These are phyloP conservation scores for Aspergillus leporis DNA, from an alignment of 495 filamentous ascomycete species.

Conservation along the genomic window DNA sequence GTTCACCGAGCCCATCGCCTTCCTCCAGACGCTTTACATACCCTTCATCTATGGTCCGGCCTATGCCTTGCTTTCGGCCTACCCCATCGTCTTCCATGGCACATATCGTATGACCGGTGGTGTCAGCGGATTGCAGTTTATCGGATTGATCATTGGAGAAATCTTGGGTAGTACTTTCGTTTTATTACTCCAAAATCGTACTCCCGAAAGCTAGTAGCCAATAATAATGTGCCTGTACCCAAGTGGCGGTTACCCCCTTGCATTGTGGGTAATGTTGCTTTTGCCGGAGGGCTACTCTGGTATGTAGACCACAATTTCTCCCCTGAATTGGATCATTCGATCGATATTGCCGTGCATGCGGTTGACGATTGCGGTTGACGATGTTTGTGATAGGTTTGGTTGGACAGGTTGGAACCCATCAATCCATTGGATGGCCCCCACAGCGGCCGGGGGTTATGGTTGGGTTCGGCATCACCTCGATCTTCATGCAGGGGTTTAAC, in stretches of 20 bases:
- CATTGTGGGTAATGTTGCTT: constrained; percentile 46
- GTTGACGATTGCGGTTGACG: constrained; percentile 10
- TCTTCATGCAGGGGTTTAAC: constrained; percentile 38
- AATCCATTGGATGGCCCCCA: constrained; percentile 34
- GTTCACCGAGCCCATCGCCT: constrained; percentile 45
- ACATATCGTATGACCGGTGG: constrained; percentile 32
- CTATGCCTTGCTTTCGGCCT: constrained; percentile 34
- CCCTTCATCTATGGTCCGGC: constrained; percentile 43
- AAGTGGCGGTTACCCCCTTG: constrained; percentile 42
- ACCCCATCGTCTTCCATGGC: constrained; percentile 33
- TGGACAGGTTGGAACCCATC: constrained; percentile 31
- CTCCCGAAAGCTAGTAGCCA: constrained; percentile 25
- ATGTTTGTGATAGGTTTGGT: constrained; percentile 33
- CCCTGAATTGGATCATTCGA: not conserved
- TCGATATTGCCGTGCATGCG: not conserved
- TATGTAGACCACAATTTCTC: constrained; percentile 21
- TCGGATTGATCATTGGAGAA: constrained; percentile 34
- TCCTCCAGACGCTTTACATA: constrained; percentile 42
- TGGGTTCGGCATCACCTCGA: constrained; percentile 30
- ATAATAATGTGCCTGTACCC: constrained; percentile 27
- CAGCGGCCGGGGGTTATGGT: constrained; percentile 27
- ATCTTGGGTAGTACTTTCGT: constrained; percentile 25
- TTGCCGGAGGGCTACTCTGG: constrained; percentile 55
- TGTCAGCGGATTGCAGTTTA: constrained; percentile 30
- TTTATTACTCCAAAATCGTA: constrained; percentile 27